Evolutionary conservation across 805 yeast genomes (phyloP), one percentile per base, ranked within the genome.

Genomic region (Cyberlindnera maclurae): DNA sequence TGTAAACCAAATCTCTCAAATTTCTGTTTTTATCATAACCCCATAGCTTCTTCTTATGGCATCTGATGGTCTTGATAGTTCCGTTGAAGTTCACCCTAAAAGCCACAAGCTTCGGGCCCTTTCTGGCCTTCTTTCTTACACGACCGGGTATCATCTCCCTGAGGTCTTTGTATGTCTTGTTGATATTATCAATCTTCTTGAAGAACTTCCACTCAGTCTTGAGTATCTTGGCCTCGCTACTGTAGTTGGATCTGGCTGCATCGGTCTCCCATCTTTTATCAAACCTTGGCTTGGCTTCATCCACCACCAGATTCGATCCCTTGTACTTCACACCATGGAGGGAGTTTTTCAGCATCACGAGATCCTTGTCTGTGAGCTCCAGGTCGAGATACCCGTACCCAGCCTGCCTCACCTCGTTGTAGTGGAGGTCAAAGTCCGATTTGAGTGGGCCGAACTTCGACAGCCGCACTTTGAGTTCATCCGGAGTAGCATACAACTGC

Each of bases 41-140:
- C 98, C 98, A 90, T 30, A 93, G 69, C 56, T 88, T 88, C 26
- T 80, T 76, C 62, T 88, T 87, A 50, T 71, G 72, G 47, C 80
- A 66, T 49, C 74, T 75, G 40, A 82, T 60, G 5, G 67, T 65
- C 58, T 74, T 78, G 38, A 75, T 60, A 33, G 61, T 71, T 6
- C 80, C 86, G 51, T 72, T 76, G 42, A 73, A 68, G 43, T 65
- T 67, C 3, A 82, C 70, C 49, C 97, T 70, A 45, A 85, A 67
- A 0, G 94, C 79, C 46, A 79, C 73, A 32, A 39, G 64, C 39
- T 71, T 70, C 29, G 71, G 44, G 42, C 68, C 70, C 18, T 74
- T 68, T 42, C 96, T 69, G 2, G 69, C 64, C 0, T 74, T 65
- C 22, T 55, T 65, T 50, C 96, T 71, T 44, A 70, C 54, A 42